Conservation (phyloP, 257 asterid genomes). For the Orobanche coerulescens region DNA sequence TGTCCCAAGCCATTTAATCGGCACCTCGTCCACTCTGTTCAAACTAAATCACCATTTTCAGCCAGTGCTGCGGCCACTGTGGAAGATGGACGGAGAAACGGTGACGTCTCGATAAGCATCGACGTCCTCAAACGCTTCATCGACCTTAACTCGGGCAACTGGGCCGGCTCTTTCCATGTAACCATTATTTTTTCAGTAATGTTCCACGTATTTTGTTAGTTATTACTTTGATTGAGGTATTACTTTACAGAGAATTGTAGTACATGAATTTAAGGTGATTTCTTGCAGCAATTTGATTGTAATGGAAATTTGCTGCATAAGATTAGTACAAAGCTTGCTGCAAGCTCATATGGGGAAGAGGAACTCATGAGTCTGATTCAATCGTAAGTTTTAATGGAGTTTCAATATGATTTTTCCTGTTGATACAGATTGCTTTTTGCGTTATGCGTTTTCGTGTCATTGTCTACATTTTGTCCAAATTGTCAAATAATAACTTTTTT, state of each 20-base stretch:
- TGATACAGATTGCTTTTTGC: neutral
- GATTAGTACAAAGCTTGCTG: constrained; percentile 72
- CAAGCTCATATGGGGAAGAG: constrained; percentile 82
- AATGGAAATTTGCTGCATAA: constrained; percentile 65
- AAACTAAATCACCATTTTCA: constrained; percentile 28
- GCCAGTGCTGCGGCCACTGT: constrained; percentile 26
- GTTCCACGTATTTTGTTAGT: neutral
- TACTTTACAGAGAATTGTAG: neutral
- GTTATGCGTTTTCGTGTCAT: neutral
- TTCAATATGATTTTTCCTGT: neutral
- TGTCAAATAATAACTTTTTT: neutral
- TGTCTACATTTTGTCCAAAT: neutral
- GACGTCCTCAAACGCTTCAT: constrained; percentile 64
- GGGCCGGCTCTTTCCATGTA: constrained; percentile 87
- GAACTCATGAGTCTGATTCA: constrained; percentile 91
- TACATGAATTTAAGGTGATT: neutral
- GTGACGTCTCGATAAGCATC: constrained; percentile 35
- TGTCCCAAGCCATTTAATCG: constrained; percentile 15
- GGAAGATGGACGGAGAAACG: constrained; percentile 31
- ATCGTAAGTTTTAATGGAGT: constrained; percentile 42
- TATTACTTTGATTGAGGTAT: neutral
- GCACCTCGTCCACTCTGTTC: constrained; percentile 21
- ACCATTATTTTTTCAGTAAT: neutral
- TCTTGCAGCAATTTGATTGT: constrained; percentile 80
- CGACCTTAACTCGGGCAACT: constrained; percentile 64